Evolutionary conservation across 2,329 filamentous ascomycete genomes (phyloP), one percentile per base, ranked within the genome.

Genomic region (Calonectria hawksworthii): DNA sequence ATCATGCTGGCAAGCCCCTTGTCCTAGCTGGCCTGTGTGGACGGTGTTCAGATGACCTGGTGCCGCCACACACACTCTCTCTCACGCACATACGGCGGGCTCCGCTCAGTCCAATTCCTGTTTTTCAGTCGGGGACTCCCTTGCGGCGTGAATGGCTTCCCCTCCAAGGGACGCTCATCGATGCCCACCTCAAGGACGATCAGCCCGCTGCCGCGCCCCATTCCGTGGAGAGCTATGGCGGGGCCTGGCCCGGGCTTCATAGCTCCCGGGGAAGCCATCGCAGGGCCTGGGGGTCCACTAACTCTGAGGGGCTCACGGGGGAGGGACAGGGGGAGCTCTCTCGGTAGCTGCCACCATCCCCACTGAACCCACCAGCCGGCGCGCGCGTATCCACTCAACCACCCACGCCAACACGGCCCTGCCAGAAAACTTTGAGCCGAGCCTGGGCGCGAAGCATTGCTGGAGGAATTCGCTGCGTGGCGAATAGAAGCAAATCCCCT

Each of bases 141-240:
- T 75, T 50, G 26, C 23, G 51, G 51, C 51, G 18, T 21, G 14
- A 30, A 61, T 61, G 34, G 34, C 56, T 13, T 61, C n/a, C 34
- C 56, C 34, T 38, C 56, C 56, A 38, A 69, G 66, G 69, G 74
- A 68, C 73, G 56, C 61, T 38, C 54, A 70, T 73, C 73, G 50
- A 47, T 56, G 54, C 38, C 74, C 72, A 76, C 74, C 73, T 64
- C 72, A 77, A 71, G 59, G 72, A 65, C 75, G 71, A 79, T 80
- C 74, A 75, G 63, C 75, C 76, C 75, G 69, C 67, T 51, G 72
- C 75, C 68, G 68, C 64, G 73, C 69, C 69, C 78, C 76, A 77
- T 78, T 73, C 69, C 65, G 73, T 76, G 79, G 79, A 74, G 75
- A 80, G 79, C 79, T 81, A 75, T 78, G 72, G 77, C 78, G 79